A percentile compares a stretch with the other conserved stretches of the same genome.
phyloP scores from a whole-genome alignment of 1,284 basidiomycete genomes.

The Heterobasidion parviporum region DNA sequence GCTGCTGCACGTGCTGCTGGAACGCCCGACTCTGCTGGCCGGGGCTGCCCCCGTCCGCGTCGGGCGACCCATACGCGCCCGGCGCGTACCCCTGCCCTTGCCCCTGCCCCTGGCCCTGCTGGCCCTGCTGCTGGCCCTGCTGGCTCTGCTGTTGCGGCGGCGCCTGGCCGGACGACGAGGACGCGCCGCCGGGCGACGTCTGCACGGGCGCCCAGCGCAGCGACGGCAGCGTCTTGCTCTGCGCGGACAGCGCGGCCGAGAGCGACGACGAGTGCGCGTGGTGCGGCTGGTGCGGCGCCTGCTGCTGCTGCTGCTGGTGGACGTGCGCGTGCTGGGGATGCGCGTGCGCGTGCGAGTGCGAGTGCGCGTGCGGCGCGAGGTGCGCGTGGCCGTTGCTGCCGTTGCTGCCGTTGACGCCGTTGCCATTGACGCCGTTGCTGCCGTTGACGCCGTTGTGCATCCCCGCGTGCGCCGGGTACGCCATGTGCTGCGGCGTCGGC shows the following conservation, averaged over 20 bases:
- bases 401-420: background rate
- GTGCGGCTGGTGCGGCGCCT: constrained; percentile 1
- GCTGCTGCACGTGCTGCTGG: background rate
- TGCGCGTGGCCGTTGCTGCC: background rate
- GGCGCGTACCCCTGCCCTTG: background rate
- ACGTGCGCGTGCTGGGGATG: background rate
- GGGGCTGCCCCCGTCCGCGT: too few species aligned
- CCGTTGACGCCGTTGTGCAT: background rate
- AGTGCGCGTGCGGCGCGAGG: constrained; percentile 7
- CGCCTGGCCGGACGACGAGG: background rate
- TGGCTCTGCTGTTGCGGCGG: constrained; percentile 2
- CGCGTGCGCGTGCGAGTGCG: background rate
- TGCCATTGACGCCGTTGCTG: background rate
- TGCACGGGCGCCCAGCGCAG: constrained; percentile 1
- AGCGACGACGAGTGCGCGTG: constrained; percentile 7
- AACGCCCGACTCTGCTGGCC: constrained; percentile 2
- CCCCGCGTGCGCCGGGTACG: constrained; percentile 1
- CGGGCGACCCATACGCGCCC: too few species aligned
- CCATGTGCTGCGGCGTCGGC: constrained; percentile 1
- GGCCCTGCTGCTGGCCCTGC: constrained; percentile 3
- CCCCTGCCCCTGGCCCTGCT: background rate
- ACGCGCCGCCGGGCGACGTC: constrained; percentile 5
- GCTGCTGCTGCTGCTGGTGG: background rate
- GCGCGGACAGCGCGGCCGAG: background rate
- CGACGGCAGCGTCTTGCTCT: constrained; percentile 4